Percentiles rank a stretch among this genome's conserved stretches.
phyloP scores from a whole-genome alignment of 371 early-diverging fungal species.

The Syncephalastrum racemosum region DNA sequence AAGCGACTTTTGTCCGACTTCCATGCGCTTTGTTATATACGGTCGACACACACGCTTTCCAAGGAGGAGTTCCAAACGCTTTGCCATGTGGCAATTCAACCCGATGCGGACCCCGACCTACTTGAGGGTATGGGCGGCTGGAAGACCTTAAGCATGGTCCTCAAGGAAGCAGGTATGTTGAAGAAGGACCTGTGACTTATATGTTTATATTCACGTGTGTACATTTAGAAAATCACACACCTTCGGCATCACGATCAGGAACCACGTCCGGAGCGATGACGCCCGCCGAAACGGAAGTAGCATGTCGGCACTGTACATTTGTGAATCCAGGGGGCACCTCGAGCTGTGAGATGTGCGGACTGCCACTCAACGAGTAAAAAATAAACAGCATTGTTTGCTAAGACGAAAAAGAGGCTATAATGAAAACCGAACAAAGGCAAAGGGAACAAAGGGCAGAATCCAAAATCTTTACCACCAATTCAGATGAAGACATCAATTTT shows the following conservation, averaged over 20 bases:
- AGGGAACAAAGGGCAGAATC: no score
- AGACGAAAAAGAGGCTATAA: no score
- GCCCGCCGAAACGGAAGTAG: conserved; percentile 54
- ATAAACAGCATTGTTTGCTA: not conserved
- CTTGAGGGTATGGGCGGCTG: conserved; percentile 66
- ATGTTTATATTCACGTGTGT: not conserved
- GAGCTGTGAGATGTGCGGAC: conserved; percentile 94
- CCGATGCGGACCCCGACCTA: conserved; percentile 38
- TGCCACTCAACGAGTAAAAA: conserved; percentile 60
- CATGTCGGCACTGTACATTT: conserved; percentile 94
- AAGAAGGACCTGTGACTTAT: not conserved
- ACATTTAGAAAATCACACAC: conserved; percentile 12
- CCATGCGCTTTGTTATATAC: conserved; percentile 76
- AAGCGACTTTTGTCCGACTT: conserved; percentile 71
- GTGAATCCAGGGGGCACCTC: conserved; percentile 65
- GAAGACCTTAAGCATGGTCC: conserved; percentile 74
- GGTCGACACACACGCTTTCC: conserved; percentile 46
- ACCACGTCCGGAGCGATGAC: conserved; percentile 26
- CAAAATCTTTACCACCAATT: no score
- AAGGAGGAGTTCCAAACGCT: conserved; percentile 57
- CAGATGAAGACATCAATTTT: no score
- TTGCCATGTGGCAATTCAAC: conserved; percentile 52
- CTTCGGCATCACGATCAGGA: conserved; percentile 20
- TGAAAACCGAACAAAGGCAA: no score
- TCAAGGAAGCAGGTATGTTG: conserved; percentile 57